phyloP scores from a whole-genome alignment of 2,329 filamentous ascomycete genomes.

The Magnaporthiopsis rhizophila region DNA sequence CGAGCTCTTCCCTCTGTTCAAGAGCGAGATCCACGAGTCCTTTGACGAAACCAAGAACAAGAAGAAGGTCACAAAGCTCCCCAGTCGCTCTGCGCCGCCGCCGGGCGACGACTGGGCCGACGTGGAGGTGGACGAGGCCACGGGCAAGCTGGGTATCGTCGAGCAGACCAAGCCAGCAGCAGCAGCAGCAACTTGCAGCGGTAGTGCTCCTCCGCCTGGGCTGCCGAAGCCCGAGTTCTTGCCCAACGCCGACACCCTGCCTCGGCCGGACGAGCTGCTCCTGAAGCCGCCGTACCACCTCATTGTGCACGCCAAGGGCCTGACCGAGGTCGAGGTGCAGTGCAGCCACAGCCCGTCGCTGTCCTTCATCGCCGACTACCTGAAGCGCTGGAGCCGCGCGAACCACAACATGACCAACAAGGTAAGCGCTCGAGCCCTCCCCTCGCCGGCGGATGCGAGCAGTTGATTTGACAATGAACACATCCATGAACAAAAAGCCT shows the following conservation, averaged over 20 bases:
- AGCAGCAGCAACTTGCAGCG: background rate
- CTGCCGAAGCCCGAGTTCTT: slow-evolving; percentile 23
- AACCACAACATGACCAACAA: slow-evolving; percentile 30
- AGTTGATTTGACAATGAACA: background rate
- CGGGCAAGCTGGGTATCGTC: slow-evolving; percentile 27
- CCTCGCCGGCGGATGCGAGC: background rate
- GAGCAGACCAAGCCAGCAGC: slow-evolving; percentile 5
- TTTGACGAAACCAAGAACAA: slow-evolving; percentile 22
- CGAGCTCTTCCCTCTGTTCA: slow-evolving; percentile 28
- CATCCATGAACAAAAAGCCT: slow-evolving; percentile 26
- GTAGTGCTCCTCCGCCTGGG: background rate
- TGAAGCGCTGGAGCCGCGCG: slow-evolving; percentile 37
- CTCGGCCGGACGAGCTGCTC: slow-evolving; percentile 39
- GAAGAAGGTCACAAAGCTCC: slow-evolving; percentile 3
- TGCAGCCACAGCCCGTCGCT: slow-evolving; percentile 39
- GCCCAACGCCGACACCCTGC: slow-evolving; percentile 31
- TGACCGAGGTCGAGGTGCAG: slow-evolving; percentile 30
- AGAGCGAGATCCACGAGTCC: slow-evolving; percentile 24
- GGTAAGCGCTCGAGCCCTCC: slow-evolving; percentile 17
- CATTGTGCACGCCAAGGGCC: slow-evolving; percentile 24
- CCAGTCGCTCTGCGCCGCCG: slow-evolving; percentile 3
- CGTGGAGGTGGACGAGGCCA: slow-evolving; percentile 25
- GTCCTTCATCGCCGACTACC: slow-evolving; percentile 35
- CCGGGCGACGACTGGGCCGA: slow-evolving; percentile 36
- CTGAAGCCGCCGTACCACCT: slow-evolving; percentile 40